Evolutionary conservation across 2,329 filamentous ascomycete genomes (phyloP), one percentile per base, ranked within the genome.

Genomic region (Phyllosticta ampelicida): DNA sequence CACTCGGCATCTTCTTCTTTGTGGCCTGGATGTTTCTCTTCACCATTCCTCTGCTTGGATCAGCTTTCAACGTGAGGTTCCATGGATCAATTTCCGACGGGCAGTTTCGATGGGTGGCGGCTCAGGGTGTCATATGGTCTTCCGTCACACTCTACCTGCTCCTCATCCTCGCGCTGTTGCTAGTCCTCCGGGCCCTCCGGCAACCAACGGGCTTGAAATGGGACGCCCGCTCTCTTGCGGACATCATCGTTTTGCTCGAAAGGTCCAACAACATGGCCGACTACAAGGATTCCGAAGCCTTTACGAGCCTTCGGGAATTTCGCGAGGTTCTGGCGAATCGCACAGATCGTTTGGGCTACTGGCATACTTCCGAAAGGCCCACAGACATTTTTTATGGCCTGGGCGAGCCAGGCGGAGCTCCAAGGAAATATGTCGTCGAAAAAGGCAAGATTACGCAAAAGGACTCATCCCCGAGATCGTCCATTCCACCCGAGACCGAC

Each of bases 151-250:
- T 95, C 0, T 96, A 96, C 72, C 71, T 86, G 30, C 70, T 90
- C 3, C 73, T 92, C 52, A 66, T 86, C 1, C 63, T 81, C 6
- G 82, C 85, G 1, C 66, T 84, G 1, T 57, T 82, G 10, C 71
- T 83, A 1, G 69, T 91, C 2, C 20, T 28, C 9, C 62, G 83
- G n/a, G 86, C 83, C 62, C 89, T 91, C 74, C 74, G 80, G 56
- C 30, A 51, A 44, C 79, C 78, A 64, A 95, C 90, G 0, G 90
- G 90, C 0, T 75, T 96, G 61, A 80, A 86, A 66, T 96, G 91
- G 91, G 90, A 96, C 67, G 81, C 90, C 2, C 80, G 86, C 51
- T 92, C 86, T 21, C 75, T 96, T 8, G 91, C 88, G 2, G 90
- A 96, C 68, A 75, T 95, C 44, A 80, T 94, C 50, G 82, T 86